phyloP scores from a whole-genome alignment of 768 basidiomycete species.

The Lanmaoa rubissima region DNA sequence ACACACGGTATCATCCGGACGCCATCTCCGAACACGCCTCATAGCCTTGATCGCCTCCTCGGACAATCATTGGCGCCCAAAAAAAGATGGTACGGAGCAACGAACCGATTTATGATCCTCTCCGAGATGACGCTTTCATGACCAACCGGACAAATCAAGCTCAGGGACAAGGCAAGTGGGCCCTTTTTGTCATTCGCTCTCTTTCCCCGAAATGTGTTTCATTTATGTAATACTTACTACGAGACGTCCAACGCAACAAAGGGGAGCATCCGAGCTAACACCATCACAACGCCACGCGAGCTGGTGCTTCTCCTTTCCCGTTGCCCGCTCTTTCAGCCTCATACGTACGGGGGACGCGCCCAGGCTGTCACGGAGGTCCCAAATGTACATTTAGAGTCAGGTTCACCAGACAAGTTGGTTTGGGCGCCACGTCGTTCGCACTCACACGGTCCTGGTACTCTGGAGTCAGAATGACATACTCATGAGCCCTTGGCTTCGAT shows the following conservation, averaged over 20 bases:
- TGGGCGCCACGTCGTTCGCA: not conserved
- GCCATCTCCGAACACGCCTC: not conserved
- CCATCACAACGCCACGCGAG: not conserved
- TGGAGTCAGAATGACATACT: not conserved
- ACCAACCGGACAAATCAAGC: too few relatives aligned
- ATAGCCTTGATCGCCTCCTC: not conserved
- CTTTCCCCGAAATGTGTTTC: not conserved
- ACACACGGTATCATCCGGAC: not conserved
- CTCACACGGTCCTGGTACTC: not conserved
- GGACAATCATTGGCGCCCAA: not conserved
- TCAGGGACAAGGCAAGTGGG: not conserved
- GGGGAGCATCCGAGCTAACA: not conserved
- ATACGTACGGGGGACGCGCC: not conserved
- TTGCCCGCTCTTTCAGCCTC: not conserved
- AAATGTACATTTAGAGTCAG: not conserved
- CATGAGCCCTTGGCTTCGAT: not conserved
- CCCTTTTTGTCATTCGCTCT: not conserved
- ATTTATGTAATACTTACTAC: slow-evolving; percentile 3
- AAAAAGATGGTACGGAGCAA: not conserved
- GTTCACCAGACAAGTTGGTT: not conserved
- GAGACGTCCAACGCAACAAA: not conserved
- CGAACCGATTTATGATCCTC: not conserved
- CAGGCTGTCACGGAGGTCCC: not conserved
- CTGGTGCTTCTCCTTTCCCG: not conserved
- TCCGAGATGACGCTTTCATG: not conserved